Percentiles rank a stretch among this genome's conserved stretches.
phyloP scores from a whole-genome alignment of 2,329 filamentous ascomycete genomes.

The Fonsecaea monophora region DNA sequence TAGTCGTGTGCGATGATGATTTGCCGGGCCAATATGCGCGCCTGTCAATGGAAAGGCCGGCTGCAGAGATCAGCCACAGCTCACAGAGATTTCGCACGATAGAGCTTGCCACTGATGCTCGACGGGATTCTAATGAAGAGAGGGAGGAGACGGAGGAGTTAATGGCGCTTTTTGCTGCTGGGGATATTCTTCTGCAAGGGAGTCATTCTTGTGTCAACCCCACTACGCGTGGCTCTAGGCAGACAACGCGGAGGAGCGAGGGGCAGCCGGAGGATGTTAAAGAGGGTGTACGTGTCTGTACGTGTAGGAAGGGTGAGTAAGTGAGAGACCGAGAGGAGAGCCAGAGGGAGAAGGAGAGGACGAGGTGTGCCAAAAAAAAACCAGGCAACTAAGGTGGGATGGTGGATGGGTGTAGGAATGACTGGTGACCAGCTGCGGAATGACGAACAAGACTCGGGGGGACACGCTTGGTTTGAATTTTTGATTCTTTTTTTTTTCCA shows the following conservation, averaged over 20 bases:
- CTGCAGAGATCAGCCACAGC: conserved; percentile 22
- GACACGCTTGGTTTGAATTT: conserved; percentile 9
- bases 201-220: conserved; percentile 28
- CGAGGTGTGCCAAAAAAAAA: conserved; percentile 7
- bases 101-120: not conserved
- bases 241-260: conserved; percentile 26
- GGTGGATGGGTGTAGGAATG: conserved; percentile 21
- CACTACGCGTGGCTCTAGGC: conserved; percentile 29
- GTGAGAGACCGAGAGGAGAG: conserved; percentile 11
- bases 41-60: conserved; percentile 30
- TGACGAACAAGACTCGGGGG: conserved; percentile 31
- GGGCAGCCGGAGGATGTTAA: not conserved
- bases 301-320: not conserved
- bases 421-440: conserved; percentile 23
- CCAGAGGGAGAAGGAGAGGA: conserved; percentile 5
- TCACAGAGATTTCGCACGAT: not conserved
- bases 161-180: conserved; percentile 25
- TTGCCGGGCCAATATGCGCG: conserved; percentile 25
- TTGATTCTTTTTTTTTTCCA: not conserved
- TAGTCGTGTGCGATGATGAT: conserved; percentile 33
- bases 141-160: conserved; percentile 18
- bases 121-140: not conserved
- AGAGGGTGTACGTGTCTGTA: not conserved
- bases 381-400: not conserved
- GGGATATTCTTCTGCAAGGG: conserved; percentile 27